Evolutionary conservation across 1,139 yeast genomes (phyloP), one percentile per base, ranked within the genome.

Genomic region (Saccharomyces hybrid): DNA sequence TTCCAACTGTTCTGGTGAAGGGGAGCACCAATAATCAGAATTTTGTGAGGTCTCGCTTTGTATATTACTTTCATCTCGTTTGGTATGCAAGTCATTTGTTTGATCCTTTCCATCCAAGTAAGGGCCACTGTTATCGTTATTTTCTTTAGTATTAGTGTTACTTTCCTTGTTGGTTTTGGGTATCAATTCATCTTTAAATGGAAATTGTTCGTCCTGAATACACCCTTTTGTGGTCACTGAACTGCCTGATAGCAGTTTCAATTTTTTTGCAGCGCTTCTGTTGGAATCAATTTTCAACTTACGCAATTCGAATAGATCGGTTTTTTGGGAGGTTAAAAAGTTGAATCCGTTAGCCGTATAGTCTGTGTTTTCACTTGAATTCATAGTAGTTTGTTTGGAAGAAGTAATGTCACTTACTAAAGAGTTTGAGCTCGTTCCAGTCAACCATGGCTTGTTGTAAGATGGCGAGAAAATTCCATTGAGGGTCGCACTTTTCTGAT

Each of bases 1-100:
- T 1, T 77, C 66, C 5, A 90, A 74, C 32, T 80, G 82, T 1
- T 75, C 75, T 12, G 88, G 73, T 0, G 87, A 71, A 0, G 97
- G 97, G 1, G 84, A 77, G 57, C 89, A 82, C 95, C 96, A 90
- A 68, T 90, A 90, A 1, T 83, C 90, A 38, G 76, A 76, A 21
- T 67, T 56, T 7, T 57, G 58, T 1, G 38, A n/a, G 6, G 26
- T 26, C 21, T 47, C 47, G 4, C 38, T 14, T 7, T 52, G 47
- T 16, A 9, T 7, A 5, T 4, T 19, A 38, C 19, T 38, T 4
- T 38, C 44, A 16, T 38, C 44, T 38, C 9, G 44, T 38, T 8
- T 19, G 4, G 21, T 38, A 38, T 38, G 4, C 44, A 9, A 9
- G 9, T 38, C 19, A 19, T 19, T 38, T 12, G 44, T 9, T 19